Percentiles rank a stretch among this genome's conserved stretches.
Evolutionary conservation across 352 stramenopile species (phyloP).

Genomic region (Pythium coloratum): DNA sequence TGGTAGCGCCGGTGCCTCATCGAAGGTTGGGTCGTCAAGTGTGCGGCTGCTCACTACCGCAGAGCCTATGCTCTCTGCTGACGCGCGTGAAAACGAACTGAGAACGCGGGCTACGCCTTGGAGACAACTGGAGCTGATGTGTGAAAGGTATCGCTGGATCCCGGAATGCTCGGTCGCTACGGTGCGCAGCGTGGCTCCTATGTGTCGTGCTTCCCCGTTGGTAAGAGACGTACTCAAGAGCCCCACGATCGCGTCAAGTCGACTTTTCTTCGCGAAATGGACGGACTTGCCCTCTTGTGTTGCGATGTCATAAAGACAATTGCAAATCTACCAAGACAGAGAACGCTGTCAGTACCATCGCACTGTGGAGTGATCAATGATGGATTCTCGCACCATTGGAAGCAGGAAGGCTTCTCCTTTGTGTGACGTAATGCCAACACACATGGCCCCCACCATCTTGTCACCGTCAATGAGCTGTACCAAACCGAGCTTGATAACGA

Average conservation of each 20-base stretch:
- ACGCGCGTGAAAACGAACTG: slow-evolving; percentile 11
- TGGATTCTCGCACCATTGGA: slow-evolving; percentile 11
- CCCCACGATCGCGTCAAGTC: slow-evolving; percentile 13
- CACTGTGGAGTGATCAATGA: not conserved
- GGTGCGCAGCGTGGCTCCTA: slow-evolving; percentile 5
- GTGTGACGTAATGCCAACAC: slow-evolving; percentile 1
- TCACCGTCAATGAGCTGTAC: slow-evolving; percentile 14
- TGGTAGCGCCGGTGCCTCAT: not conserved
- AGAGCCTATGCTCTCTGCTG: not conserved
- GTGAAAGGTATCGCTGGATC: slow-evolving; percentile 19
- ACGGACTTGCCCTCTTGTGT: not conserved
- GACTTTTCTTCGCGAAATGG: slow-evolving; percentile 16
- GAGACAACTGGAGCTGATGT: slow-evolving; percentile 5
- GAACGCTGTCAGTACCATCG: not conserved
- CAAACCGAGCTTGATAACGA: slow-evolving; percentile 24
- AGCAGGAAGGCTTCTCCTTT: slow-evolving; percentile 15
- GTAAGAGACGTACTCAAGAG: slow-evolving; percentile 14
- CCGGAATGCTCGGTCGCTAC: slow-evolving; percentile 3
- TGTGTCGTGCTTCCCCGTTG: slow-evolving; percentile 13
- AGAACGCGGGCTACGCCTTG: slow-evolving; percentile 11
- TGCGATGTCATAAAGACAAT: slow-evolving; percentile 12
- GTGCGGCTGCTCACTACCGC: not conserved
- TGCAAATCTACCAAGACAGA: slow-evolving; percentile 15
- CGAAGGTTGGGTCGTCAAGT: not conserved
- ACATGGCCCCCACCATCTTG: slow-evolving; percentile 17